Base-by-base conservation (phyloP, 139 green algal species). In the Tetradesmus obliquus region DNA sequence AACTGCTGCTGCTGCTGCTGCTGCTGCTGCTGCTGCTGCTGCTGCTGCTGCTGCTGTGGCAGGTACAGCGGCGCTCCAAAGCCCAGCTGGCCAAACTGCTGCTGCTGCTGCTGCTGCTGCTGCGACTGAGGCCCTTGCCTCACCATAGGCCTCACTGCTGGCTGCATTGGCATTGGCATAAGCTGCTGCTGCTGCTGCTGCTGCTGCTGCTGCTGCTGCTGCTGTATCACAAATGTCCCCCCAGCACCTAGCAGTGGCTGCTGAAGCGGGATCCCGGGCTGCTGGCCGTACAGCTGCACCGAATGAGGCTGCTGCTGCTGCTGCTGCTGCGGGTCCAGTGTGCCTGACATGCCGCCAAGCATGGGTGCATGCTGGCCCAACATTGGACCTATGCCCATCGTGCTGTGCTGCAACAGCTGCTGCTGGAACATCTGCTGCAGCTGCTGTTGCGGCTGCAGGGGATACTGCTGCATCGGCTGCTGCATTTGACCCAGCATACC, bases 101-200 rank as follows among this genome's bases (percentile, higher is more conserved):
- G 81, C 51, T 86, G 80, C 80, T 66, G 53, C 13, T 55, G 81
- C 81, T 86, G 81, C 51, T 86, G 80, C 80, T 84, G 79, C 79
- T 86, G 81, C 81, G 32, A 13, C 13, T 55, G 32, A 0, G 32
- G 32, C 5, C 15, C 66, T 24, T 76, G 66, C 1, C 66, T 17
- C 15, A 76, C 66, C 66, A 76, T 76, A 6, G 66, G 66, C 66
- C 66, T 76, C 5, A 76, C 17, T 24, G 66, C n/a, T 7, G 66
- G 66, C 66, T 76, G 66, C 66, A 76, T 76, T 76, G 66, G 66
- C 66, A 24, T n/a, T n/a, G 66, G 66, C 66, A 76, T 71, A 3
- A 71, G 10, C 60, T 71, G 66, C 15, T 76, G 17, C 17, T 76
- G 66, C 62, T 72, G 62, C 62, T 72, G 62, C 62, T 72, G 62